phyloP scores from a whole-genome alignment of 768 basidiomycete genomes.

The Candolleomyces efflorescens region DNA sequence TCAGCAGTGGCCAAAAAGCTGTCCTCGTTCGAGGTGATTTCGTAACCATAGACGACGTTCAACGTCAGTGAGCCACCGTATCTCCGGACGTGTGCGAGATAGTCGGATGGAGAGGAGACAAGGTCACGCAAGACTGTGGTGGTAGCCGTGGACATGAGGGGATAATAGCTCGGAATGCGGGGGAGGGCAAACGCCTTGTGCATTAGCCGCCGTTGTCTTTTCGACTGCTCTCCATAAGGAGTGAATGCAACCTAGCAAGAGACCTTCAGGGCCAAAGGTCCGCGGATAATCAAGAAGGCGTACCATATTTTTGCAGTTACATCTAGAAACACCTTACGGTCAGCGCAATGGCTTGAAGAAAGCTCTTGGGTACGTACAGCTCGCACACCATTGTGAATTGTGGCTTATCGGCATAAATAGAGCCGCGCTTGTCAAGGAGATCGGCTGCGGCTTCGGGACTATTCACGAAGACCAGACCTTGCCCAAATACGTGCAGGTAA shows the following conservation, averaged over 20 bases:
- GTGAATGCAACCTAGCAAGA: slow-evolving; percentile 55
- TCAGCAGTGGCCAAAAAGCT: slow-evolving; percentile 36
- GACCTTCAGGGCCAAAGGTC: slow-evolving; percentile 5
- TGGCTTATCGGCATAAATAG: slow-evolving; percentile 75
- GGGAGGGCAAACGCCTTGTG: slow-evolving; percentile 56
- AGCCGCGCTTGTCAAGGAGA: slow-evolving; percentile 64
- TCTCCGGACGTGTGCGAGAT: slow-evolving; percentile 35
- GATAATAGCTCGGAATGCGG: slow-evolving; percentile 52
- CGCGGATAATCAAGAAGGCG: slow-evolving; percentile 12
- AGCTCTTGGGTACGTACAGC: slow-evolving; percentile 41
- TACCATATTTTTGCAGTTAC: slow-evolving; percentile 68
- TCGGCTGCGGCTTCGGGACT: slow-evolving; percentile 55
- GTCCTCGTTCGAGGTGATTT: slow-evolving; percentile 32
- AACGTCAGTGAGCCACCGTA: slow-evolving; percentile 58
- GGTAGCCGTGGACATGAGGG: slow-evolving; percentile 53
- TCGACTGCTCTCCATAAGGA: slow-evolving; percentile 56
- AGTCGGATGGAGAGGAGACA: slow-evolving; percentile 37
- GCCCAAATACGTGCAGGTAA: slow-evolving; percentile 61
- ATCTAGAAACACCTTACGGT: slow-evolving; percentile 20
- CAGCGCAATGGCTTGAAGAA: not conserved
- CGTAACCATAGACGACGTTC: slow-evolving; percentile 61
- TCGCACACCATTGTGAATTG: slow-evolving; percentile 66
- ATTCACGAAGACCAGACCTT: slow-evolving; percentile 66
- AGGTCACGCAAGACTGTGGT: slow-evolving; percentile 53
- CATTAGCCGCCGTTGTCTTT: slow-evolving; percentile 64